Base-by-base conservation (phyloP, 768 basidiomycete species). In the Atractiella rhizophila region DNA sequence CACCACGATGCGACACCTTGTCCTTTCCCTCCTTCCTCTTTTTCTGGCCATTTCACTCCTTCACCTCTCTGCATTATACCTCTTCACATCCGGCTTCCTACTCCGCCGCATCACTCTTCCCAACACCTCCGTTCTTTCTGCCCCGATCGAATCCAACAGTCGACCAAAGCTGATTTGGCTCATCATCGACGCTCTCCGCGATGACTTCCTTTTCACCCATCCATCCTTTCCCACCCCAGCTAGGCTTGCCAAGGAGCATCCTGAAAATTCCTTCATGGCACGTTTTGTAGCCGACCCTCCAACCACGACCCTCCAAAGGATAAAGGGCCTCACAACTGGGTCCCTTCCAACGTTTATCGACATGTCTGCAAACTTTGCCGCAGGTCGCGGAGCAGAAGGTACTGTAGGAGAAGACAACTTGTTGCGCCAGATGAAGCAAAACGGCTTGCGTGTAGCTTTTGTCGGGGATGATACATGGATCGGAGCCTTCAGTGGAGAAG, bases 381-480 rank as follows among this genome's bases (percentile, higher is more conserved):
- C 71, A 0, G 74, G 76, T 2, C 70, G 73, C 0, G 77, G 91
- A 29, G 64, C 64, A 5, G 91, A 98, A 59, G 91, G 96, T 56
- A 85, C n/a, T n/a, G 77, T 91, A 29, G 64, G 64, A 5, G 91
- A 98, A 59, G 91, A 96, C 57, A 85, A 81, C 0, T 61, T 86
- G 37, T 61, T 94, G 4, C 68, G 69, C 36, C 88, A 94, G 55
- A 55, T 85, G 5, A 52, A 55, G 29, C 57, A 57, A 5, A 54
- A 54, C 0, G 57, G 55, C 19, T 63, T 59, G 44, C 63, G 77
- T 68, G 60, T 80, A 38, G 80, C 76, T 1, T 76, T 94, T 56
- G 81, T 81, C 73, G 88, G 91, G 0, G 88, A 96, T 53, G 83
- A 96, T 57, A 98, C 91, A 0, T 98, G 91, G 91, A 69, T 77